Evolutionary conservation across 495 filamentous ascomycete genomes (phyloP).

Genomic region (Pseudomonodictys pantanalensis): DNA sequence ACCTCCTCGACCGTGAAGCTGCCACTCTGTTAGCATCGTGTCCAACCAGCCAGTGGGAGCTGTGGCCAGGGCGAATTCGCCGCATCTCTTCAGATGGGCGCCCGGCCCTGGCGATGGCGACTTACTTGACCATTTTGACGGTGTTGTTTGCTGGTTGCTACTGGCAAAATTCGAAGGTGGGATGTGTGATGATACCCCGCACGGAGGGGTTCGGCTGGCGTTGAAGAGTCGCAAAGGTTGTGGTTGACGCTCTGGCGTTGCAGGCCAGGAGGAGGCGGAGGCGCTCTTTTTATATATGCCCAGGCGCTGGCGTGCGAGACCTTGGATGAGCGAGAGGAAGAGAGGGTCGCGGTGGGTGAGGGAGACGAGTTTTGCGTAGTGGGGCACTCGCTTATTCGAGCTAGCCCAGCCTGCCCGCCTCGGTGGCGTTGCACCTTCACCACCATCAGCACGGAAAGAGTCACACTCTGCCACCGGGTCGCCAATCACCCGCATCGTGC

Average conservation of each 20-base stretch:
- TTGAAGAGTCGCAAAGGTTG: constrained; percentile 5
- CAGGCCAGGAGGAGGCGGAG: constrained; percentile 17
- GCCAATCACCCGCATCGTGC: too few species aligned
- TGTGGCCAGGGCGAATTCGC: neutral
- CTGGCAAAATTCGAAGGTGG: constrained; percentile 30
- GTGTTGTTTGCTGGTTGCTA: constrained; percentile 49
- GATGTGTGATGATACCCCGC: constrained; percentile 29
- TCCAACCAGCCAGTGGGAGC: neutral
- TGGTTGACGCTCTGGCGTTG: constrained; percentile 16
- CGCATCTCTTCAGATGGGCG: neutral
- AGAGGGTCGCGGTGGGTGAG: neutral
- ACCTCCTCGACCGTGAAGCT: constrained; percentile 99
- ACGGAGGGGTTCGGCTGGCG: constrained; percentile 5
- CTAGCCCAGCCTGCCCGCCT: neutral
- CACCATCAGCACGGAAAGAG: constrained; percentile 1
- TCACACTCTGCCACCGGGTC: neutral
- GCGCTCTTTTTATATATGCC: constrained; percentile 18
- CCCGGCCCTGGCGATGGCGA: constrained; percentile 42
- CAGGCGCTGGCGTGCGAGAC: constrained; percentile 5
- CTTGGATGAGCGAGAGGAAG: constrained; percentile 4
- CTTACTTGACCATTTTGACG: constrained; percentile 99
- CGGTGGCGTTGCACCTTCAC: neutral
- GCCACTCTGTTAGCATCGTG: constrained; percentile 37
- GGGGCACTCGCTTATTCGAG: constrained; percentile 4
- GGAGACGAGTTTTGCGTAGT: constrained; percentile 12